Evolutionary conservation across 1,139 yeast genomes (phyloP).

Genomic region (Candida tropicalis): DNA sequence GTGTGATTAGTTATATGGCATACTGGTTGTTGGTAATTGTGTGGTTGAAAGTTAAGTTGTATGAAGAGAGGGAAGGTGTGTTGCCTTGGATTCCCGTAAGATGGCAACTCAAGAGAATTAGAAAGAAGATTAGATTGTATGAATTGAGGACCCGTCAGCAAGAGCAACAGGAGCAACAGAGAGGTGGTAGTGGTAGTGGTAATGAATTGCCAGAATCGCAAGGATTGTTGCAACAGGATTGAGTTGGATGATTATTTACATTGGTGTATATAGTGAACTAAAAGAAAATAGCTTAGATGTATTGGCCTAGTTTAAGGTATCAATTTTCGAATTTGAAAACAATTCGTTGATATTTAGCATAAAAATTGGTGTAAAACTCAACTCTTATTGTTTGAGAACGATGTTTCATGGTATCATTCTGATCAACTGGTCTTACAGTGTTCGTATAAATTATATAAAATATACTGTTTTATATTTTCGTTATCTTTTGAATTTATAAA

Average conservation of each 20-base stretch:
- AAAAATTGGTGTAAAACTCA: no score
- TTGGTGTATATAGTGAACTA: no score
- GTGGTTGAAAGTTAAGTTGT: constrained; percentile 51
- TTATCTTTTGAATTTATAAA: background rate
- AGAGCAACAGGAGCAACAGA: constrained; percentile 5
- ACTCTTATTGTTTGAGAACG: no score
- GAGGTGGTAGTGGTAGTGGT: background rate
- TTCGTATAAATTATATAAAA: background rate
- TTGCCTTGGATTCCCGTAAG: constrained; percentile 60
- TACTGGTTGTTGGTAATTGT: constrained; percentile 74
- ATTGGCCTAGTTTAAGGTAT: no score
- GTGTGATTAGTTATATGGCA: constrained; percentile 71
- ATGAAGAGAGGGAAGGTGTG: constrained; percentile 65
- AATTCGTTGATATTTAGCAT: no score
- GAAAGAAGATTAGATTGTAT: constrained; percentile 45
- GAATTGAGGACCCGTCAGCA: constrained; percentile 18
- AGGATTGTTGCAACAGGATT: constrained; percentile 11
- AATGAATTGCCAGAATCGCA: constrained; percentile 10
- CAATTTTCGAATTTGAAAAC: no score
- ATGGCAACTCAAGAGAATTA: constrained; percentile 60
- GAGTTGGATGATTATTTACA: no score
- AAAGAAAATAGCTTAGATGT: no score
- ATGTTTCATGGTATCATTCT: no score
- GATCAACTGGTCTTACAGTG: no score
- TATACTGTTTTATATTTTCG: background rate